Evolutionary conservation across 441 rosid species (phyloP).

Genomic region (Syzygium syzygioides): DNA sequence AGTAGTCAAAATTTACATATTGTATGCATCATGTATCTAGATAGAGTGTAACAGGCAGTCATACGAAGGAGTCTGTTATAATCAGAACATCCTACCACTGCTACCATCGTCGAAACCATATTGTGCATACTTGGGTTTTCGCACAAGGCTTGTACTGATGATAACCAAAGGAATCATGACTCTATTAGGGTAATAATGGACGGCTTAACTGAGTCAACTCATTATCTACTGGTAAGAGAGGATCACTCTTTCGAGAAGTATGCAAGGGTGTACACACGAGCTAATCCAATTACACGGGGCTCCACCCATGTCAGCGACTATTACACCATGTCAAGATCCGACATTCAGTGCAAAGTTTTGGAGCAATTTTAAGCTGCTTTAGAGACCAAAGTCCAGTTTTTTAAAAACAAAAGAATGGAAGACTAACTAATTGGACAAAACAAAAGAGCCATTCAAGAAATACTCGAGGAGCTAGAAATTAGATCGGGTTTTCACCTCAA

Average conservation of each 20-base stretch:
- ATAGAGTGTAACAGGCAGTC: not conserved
- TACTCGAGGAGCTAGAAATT: not conserved
- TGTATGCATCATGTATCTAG: not conserved
- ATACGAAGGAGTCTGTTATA: not conserved
- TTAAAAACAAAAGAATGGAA: not conserved
- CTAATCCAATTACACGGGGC: not conserved
- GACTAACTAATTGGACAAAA: not conserved
- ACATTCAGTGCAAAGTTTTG: not conserved
- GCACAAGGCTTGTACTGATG: not conserved
- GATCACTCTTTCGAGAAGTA: not conserved
- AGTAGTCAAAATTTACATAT: not conserved
- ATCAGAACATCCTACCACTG: not conserved
- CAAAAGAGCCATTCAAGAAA: not conserved
- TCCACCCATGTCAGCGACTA: not conserved
- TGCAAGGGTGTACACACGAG: not conserved
- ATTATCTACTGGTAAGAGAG: not conserved
- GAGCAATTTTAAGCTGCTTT: not conserved
- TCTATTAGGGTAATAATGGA: not conserved
- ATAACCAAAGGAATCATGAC: not conserved
- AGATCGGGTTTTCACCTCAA: not conserved
- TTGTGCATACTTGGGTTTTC: fast-evolving
- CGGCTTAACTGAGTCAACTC: not conserved
- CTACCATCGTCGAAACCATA: not conserved
- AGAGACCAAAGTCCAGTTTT: not conserved
- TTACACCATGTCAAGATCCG: not conserved